These are phyloP conservation scores for Euphrasia confusa DNA, from an alignment of 257 asterid species.

Conservation along the genomic window DNA sequence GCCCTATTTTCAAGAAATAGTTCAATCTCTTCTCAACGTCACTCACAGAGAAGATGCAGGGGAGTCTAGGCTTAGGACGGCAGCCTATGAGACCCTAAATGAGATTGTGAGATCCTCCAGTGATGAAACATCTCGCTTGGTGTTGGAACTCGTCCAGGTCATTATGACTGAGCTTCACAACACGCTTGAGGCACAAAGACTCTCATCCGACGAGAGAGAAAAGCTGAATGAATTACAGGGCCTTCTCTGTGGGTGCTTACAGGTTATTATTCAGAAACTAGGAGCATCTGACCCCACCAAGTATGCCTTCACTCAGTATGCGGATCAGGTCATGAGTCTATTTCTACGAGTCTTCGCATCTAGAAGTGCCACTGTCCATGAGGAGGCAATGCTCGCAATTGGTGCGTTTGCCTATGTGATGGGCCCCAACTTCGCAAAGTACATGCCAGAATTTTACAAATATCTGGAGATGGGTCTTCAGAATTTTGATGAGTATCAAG, in stretches of 20 bases:
- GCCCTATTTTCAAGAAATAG: constrained; percentile 80
- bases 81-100: constrained; percentile 82
- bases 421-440: constrained; percentile 65
- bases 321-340: constrained; percentile 74
- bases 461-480: constrained; percentile 89
- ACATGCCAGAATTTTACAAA: constrained; percentile 81
- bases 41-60: constrained; percentile 84
- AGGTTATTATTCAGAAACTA: constrained; percentile 76
- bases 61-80: constrained; percentile 69
- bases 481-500: constrained; percentile 90
- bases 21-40: constrained; percentile 61
- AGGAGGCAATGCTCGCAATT: constrained; percentile 91
- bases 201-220: constrained; percentile 74
- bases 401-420: constrained; percentile 80
- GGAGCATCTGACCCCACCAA: constrained; percentile 62
- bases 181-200: constrained; percentile 66
- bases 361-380: constrained; percentile 82
- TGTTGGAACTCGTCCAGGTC: constrained; percentile 69
- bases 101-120: constrained; percentile 83
- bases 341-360: constrained; percentile 73
- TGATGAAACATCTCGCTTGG: constrained; percentile 69
- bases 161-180: constrained; percentile 80
- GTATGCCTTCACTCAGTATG: constrained; percentile 60
- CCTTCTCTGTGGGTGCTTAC: constrained; percentile 84
- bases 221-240: constrained; percentile 78